Base-by-base conservation (phyloP, 2,329 filamentous ascomycete species). In the Exophiala oligosperma region DNA sequence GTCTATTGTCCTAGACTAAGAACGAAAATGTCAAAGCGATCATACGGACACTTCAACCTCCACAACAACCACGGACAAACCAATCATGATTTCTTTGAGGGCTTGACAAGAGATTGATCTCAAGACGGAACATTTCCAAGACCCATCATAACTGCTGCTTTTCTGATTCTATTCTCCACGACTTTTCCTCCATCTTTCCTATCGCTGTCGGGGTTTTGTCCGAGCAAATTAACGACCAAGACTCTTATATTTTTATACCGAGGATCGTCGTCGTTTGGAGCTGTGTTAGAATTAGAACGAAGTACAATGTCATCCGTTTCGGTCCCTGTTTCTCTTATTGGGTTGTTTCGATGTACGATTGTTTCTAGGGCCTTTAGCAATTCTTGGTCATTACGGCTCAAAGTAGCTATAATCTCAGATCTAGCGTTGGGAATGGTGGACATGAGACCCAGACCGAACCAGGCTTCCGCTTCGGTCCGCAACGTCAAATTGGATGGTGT, bases 361-460 rank as follows among this genome's bases (percentile, higher is more conserved):
- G 52, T 23, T 26, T 47, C 52, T 7, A 63, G 43, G 0, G 44
- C 43, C 1, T 11, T 53, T 41, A 63, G 41, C 14, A 61, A 46
- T 12, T 28, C 29, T 17, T 37, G 38, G 29, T 48, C 29, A 32
- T 60, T 40, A 2, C 49, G 28, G 9, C 46, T 37, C 4, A 63
- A 49, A 6, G 56, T 38, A 5, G 32, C 26, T 4, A 53, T 26
- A 28, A 63, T 63, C 26, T 35, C 54, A 5, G 48, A 9, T 26
- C 51, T 52, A 12, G 55, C 26, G n/a, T 24, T n/a, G 4, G 55
- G 40, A 4, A 59, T 49, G 1, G 51, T 51, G 5, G 59, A 56
- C 6, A 64, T 53, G 17, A 60, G 54, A 6, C 21, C 62, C 2
- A 64, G 51, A 12, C 62, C 62, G 47, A 64, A 64, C 62, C 62